phyloP scores from a whole-genome alignment of 2,329 filamentous ascomycete species.

The Neonectria faginata region DNA sequence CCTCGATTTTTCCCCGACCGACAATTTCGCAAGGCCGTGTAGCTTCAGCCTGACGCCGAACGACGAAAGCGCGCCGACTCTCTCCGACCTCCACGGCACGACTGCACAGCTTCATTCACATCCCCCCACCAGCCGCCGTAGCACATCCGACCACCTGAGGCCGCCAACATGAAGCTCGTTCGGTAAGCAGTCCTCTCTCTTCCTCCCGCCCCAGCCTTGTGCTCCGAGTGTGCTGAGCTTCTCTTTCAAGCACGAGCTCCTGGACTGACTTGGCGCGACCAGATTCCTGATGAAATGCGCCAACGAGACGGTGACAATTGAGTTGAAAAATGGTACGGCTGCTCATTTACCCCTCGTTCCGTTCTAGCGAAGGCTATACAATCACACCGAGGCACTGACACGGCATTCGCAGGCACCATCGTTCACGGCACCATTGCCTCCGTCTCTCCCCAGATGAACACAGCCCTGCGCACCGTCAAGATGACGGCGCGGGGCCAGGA shows the following conservation, averaged over 20 bases:
- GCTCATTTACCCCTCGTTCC: constrained; percentile 31
- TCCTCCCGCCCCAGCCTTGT: constrained; percentile 14
- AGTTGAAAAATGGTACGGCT: constrained; percentile 91
- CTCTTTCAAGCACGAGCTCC: constrained; percentile 35
- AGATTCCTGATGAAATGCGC: constrained; percentile 99
- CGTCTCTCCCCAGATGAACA: constrained; percentile 99
- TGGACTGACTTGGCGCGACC: constrained; percentile 46
- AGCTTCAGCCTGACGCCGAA: constrained; percentile 47
- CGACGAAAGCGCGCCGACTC: constrained; percentile 36
- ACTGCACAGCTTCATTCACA: background rate
- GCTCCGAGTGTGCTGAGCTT: constrained; percentile 39
- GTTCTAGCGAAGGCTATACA: background rate
- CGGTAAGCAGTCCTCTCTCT: constrained; percentile 70
- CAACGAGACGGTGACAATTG: constrained; percentile 98
- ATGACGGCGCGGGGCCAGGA: constrained; percentile 93
- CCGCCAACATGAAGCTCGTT: constrained; percentile 90
- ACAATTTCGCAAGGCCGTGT: constrained; percentile 43
- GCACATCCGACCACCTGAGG: constrained; percentile 19
- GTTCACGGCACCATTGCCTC: constrained; percentile 97
- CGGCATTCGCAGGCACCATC: constrained; percentile 77
- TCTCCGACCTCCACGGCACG: constrained; percentile 25
- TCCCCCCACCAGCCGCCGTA: constrained; percentile 21
- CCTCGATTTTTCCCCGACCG: constrained; percentile 50
- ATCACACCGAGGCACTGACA: too few species aligned
- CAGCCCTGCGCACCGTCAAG: constrained; percentile 92